A percentile compares a stretch with the other conserved stretches of the same genome.
These are phyloP conservation scores for Wallacemonas sp. DNA, from an alignment of 208 protist genomes.

Conservation along the genomic window DNA sequence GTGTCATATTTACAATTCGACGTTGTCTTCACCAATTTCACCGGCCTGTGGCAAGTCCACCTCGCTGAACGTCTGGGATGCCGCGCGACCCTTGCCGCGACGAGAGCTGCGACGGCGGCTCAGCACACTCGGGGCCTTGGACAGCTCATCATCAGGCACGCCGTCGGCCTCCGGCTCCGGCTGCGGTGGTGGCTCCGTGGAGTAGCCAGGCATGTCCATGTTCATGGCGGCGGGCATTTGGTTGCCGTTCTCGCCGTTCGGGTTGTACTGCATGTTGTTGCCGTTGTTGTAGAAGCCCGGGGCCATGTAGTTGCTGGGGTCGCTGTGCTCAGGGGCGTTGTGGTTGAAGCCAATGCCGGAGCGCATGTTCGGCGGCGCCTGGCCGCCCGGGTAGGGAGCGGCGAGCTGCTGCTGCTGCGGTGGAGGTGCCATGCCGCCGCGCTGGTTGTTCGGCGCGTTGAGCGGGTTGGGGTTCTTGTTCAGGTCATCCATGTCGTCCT, in stretches of 20 bases:
- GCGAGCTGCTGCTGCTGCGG: constrained; percentile 1
- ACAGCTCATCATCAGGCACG: constrained; percentile 1
- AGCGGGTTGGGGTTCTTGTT: constrained; percentile 19
- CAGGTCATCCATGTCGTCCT: constrained; percentile 17
- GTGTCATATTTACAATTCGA: constrained; percentile 30
- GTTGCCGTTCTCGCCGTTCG: constrained; percentile 9
- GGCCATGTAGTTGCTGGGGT: constrained; percentile 20
- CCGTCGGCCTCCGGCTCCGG: constrained; percentile 4
- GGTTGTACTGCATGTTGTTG: constrained; percentile 24
- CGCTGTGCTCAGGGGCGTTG: constrained; percentile 12
- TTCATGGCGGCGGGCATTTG: neutral
- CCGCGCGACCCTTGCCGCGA: constrained; percentile 22
- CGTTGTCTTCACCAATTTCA: constrained; percentile 39
- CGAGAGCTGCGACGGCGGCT: constrained; percentile 32
- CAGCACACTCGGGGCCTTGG: constrained; percentile 16
- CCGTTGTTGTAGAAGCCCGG: constrained; percentile 29
- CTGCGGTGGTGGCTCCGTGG: constrained; percentile 12
- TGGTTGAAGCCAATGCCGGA: constrained; percentile 21
- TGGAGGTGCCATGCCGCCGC: neutral
- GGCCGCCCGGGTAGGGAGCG: neutral
- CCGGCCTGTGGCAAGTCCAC: constrained; percentile 41
- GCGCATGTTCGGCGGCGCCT: neutral
- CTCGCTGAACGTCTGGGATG: constrained; percentile 43
- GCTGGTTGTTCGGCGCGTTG: neutral
- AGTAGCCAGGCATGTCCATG: constrained; percentile 17